phyloP scores from a whole-genome alignment of 768 basidiomycete species.

The Suillus subaureus region DNA sequence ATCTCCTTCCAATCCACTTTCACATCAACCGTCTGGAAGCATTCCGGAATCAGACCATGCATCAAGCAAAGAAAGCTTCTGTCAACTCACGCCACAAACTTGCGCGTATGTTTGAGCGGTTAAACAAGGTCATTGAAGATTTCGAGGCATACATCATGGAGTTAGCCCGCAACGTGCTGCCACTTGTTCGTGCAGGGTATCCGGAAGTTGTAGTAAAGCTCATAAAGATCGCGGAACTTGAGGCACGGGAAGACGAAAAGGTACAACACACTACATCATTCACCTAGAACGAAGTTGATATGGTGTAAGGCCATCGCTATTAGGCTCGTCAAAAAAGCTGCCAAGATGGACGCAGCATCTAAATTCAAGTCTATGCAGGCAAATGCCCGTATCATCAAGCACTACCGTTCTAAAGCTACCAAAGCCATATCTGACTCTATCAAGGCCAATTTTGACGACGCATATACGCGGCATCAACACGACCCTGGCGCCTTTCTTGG shows the following conservation, averaged over 20 bases:
- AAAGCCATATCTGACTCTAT: constrained; percentile 82
- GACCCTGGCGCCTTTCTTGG: constrained; percentile 77
- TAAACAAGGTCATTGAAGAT: constrained; percentile 74
- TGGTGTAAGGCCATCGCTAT: constrained; percentile 83
- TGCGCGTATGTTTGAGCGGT: constrained; percentile 79
- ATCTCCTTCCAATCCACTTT: constrained; percentile 88
- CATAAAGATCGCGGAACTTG: constrained; percentile 91
- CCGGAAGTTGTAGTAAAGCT: constrained; percentile 88
- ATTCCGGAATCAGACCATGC: constrained; percentile 94
- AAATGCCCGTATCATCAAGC: constrained; percentile 90
- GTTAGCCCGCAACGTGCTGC: constrained; percentile 74
- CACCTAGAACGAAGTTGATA: background rate
- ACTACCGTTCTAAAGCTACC: constrained; percentile 88
- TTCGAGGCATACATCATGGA: constrained; percentile 87
- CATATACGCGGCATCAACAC: constrained; percentile 60
- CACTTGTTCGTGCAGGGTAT: constrained; percentile 78
- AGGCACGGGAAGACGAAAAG: constrained; percentile 94
- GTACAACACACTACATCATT: constrained; percentile 39
- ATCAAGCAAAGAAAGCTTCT: constrained; percentile 86
- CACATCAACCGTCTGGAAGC: constrained; percentile 90
- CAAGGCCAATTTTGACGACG: constrained; percentile 65
- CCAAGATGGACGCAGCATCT: constrained; percentile 88
- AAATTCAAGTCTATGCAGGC: constrained; percentile 95
- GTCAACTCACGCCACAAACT: constrained; percentile 67
- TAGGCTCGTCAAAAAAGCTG: constrained; percentile 90